phyloP scores from a whole-genome alignment of 2,329 filamentous ascomycete species.

The Colletotrichum sp. region DNA sequence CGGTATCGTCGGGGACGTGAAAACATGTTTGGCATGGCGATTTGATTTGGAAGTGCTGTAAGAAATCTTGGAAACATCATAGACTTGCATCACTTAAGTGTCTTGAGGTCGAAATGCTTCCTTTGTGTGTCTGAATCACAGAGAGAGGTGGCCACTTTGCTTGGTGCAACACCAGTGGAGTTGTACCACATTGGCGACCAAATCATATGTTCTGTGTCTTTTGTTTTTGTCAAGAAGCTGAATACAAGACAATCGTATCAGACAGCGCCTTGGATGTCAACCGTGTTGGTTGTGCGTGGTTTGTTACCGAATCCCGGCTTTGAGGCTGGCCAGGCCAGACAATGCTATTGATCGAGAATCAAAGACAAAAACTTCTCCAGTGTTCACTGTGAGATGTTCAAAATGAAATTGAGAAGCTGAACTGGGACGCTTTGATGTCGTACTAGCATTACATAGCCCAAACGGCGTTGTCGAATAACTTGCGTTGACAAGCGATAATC shows the following conservation, averaged over 20 bases:
- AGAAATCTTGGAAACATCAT: accelerated
- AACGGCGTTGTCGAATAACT: not conserved
- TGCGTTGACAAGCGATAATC: not conserved
- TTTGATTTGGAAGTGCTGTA: not conserved
- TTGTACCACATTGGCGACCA: not conserved
- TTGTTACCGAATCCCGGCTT: not conserved
- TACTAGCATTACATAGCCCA: not conserved
- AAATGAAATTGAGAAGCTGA: not conserved
- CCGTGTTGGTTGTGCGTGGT: not conserved
- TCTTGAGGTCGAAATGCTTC: not conserved
- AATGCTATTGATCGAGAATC: not conserved
- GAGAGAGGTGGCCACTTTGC: not conserved
- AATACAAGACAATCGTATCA: not conserved
- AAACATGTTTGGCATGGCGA: not conserved
- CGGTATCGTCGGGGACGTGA: not conserved
- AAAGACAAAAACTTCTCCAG: not conserved
- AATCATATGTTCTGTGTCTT: not conserved
- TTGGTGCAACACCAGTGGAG: not conserved
- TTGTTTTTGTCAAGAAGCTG: not conserved
- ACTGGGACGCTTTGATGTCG: not conserved
- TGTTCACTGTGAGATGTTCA: not conserved
- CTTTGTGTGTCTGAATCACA: not conserved
- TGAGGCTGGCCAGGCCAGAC: not conserved
- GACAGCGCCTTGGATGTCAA: not conserved
- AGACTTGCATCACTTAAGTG: not conserved